Evolutionary conservation across 2,329 filamentous ascomycete genomes (phyloP).

Genomic region (Albophoma yamanashiensis): DNA sequence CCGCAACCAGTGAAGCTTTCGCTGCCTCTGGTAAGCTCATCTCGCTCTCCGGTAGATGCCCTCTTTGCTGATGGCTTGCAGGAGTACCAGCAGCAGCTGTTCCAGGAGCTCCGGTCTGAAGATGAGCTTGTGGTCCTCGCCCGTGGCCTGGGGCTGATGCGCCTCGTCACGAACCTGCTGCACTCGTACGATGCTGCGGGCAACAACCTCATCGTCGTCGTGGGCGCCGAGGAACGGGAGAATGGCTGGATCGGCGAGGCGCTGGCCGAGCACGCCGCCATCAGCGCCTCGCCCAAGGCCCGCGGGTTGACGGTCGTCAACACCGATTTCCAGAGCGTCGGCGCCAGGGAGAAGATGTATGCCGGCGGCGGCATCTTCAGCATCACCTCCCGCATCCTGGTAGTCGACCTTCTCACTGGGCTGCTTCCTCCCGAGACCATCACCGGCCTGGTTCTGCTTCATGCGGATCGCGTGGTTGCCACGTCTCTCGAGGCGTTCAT

Average conservation of each 20-base stretch:
- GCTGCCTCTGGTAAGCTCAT: constrained; percentile 39
- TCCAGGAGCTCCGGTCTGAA: constrained; percentile 78
- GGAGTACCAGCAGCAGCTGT: constrained; percentile 92
- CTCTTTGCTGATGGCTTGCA: constrained; percentile 16
- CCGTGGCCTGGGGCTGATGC: constrained; percentile 81
- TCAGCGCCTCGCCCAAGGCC: constrained; percentile 72
- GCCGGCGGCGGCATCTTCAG: constrained; percentile 82
- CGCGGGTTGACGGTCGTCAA: constrained; percentile 86
- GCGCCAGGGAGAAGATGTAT: constrained; percentile 85
- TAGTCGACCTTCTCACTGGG: constrained; percentile 83
- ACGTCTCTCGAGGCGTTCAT: constrained; percentile 94
- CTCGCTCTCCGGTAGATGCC: not conserved
- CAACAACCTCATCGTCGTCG: constrained; percentile 80
- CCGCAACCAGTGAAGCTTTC: constrained; percentile 70
- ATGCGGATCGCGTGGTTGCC: constrained; percentile 77
- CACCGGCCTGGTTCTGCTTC: constrained; percentile 77
- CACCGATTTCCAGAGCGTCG: constrained; percentile 84
- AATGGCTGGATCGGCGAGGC: constrained; percentile 97
- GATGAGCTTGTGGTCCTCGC: constrained; percentile 92
- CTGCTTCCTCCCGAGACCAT: constrained; percentile 74
- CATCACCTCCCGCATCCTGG: constrained; percentile 88
- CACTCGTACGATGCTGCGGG: constrained; percentile 95
- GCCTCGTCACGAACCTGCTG: constrained; percentile 87
- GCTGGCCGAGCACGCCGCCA: constrained; percentile 85
- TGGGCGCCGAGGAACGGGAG: constrained; percentile 84